Evolutionary conservation across 2,329 filamentous ascomycete genomes (phyloP), one percentile per base, ranked within the genome.

Genomic region (Colletotrichum musae): DNA sequence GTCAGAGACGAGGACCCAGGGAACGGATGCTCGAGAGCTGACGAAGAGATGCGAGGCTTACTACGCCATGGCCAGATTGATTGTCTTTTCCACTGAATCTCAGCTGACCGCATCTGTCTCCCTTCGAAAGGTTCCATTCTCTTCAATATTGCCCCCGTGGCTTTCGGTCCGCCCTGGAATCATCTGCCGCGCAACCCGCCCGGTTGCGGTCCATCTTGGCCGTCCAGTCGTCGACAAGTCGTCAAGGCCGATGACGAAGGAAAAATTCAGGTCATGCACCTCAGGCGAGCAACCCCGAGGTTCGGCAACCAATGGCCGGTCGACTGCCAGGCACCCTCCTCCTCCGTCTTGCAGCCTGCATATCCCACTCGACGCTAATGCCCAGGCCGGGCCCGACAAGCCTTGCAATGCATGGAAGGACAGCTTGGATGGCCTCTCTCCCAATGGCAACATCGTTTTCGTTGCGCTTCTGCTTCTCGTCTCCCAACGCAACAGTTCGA

Each of bases 261-360:
- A 53, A 45, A 51, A 47, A 7, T 21, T 36, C 66, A 3, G 12
- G 26, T 52, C 32, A 66, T 69, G 66, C 66, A 69, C 50, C 54
- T 57, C 66, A 58, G 66, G 62, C 66, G 62, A 69, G 50, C 50
- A 66, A 66, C 62, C 54, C 66, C 66, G 66, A 69, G 62, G 24
- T n/a, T 41, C 24, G 26, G 62, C 43, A 56, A 45, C 62, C 62
- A 69, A 69, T 60, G 61, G 45, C 56, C 62, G 53, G 50, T 15
- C 36, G 54, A 66, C 66, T 43, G 50, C 18, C 62, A 66, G 66
- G 56, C 56, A 66, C 66, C 56, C 66, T 50, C 62, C 50, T 50
- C 66, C 21, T 24, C 21, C 21, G 21, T 24, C 21, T 45, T 66
- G 66, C 61, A 66, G 54, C 48, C 56, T 65, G 66, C 61, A 66